A percentile compares a stretch with the other conserved stretches of the same genome.
Conservation (phyloP, 1,284 basidiomycete genomes). For the Rhodotorula sp. region DNA sequence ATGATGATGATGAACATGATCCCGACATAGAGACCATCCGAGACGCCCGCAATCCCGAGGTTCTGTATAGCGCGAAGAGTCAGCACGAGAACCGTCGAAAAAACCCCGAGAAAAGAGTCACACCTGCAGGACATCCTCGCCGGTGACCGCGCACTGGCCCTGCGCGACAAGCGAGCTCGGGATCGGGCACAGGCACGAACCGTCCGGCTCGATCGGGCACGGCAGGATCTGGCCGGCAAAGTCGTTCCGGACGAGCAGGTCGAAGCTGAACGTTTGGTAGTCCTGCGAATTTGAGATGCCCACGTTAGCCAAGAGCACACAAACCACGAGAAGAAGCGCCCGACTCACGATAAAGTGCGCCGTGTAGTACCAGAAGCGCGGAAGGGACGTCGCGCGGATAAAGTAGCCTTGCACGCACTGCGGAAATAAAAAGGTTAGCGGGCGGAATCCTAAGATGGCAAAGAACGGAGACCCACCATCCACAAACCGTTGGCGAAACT, state of each 20-base stretch:
- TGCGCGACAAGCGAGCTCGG: slow-evolving; percentile 41
- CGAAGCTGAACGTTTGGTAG: slow-evolving; percentile 54
- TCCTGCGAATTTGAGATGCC: slow-evolving; percentile 1
- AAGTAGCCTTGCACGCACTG: slow-evolving; percentile 42
- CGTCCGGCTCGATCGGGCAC: slow-evolving; percentile 48
- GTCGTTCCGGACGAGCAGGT: slow-evolving; percentile 56
- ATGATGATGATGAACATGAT: slow-evolving; percentile 50
- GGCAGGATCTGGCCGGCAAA: slow-evolving; percentile 56
- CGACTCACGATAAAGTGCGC: slow-evolving; percentile 17
- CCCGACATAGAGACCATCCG: slow-evolving; percentile 45
- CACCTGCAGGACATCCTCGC: slow-evolving; percentile 49
- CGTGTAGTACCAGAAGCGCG: slow-evolving; percentile 60
- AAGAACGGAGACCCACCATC: slow-evolving; percentile 54
- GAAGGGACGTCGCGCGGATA: slow-evolving; percentile 59
- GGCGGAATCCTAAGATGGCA: too few species aligned
- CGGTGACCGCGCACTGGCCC: slow-evolving; percentile 45
- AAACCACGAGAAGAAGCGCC: too few species aligned
- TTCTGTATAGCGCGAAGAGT: too few species aligned
- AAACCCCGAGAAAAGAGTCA: neutral
- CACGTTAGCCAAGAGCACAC: too few species aligned
- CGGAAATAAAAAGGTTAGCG: neutral
- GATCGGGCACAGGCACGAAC: slow-evolving; percentile 48
- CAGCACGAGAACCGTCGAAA: neutral
- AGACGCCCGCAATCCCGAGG: slow-evolving; percentile 41
- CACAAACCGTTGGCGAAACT: slow-evolving; percentile 63